Percentiles rank a stretch among this genome's conserved stretches.
These are phyloP conservation scores for Papiliotrema nemorosa DNA, from an alignment of 1,284 basidiomycete genomes.

Conservation along the genomic window DNA sequence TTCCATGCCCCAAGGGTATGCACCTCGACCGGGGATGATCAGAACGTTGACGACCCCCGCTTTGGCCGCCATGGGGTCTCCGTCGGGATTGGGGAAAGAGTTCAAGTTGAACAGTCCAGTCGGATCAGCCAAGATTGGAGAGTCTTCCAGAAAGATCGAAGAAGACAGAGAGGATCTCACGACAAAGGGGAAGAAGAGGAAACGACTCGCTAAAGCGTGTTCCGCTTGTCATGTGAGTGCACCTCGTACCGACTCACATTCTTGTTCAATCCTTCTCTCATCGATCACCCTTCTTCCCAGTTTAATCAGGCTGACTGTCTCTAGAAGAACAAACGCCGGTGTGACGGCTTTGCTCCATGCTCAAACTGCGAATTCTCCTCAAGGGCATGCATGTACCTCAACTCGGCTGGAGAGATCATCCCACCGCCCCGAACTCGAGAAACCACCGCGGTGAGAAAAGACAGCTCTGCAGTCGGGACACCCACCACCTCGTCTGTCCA, in stretches of 20 bases:
- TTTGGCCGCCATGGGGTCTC: neutral
- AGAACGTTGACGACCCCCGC: neutral
- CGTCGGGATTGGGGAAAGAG: neutral
- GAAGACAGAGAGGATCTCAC: constrained; percentile 44
- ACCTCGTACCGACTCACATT: neutral
- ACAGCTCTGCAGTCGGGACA: neutral
- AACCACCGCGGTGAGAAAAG: constrained; percentile 18
- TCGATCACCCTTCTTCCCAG: neutral
- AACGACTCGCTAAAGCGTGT: constrained; percentile 43
- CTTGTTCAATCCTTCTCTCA: neutral
- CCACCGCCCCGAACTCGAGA: constrained; percentile 47
- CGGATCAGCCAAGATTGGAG: neutral
- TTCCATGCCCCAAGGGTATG: neutral
- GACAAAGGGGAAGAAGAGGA: constrained; percentile 36
- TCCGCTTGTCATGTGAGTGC: constrained; percentile 47
- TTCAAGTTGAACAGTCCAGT: neutral
- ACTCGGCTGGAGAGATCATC: constrained; percentile 46
- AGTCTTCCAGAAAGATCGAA: neutral
- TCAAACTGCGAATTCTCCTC: constrained; percentile 55
- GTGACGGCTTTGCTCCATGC: constrained; percentile 54
- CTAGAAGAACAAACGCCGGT: constrained; percentile 53
- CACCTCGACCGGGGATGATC: neutral
- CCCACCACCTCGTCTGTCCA: neutral
- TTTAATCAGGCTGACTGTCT: too few relatives aligned
- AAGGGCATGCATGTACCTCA: constrained; percentile 50